Evolutionary conservation across 495 filamentous ascomycete species (phyloP).

Genomic region (Neurospora tetrasperma): DNA sequence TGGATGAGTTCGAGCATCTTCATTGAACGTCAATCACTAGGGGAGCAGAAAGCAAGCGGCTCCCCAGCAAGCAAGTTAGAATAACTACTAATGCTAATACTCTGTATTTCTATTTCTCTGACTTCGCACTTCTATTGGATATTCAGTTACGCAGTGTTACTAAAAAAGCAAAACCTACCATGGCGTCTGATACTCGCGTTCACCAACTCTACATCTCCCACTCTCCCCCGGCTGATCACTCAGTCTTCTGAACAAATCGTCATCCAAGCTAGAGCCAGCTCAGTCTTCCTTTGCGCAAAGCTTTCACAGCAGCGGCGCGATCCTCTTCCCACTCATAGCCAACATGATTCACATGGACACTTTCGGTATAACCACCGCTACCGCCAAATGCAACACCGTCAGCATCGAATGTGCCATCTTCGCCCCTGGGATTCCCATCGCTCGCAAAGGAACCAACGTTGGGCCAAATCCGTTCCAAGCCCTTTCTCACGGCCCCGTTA

Average conservation of each 20-base stretch:
- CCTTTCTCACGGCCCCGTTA: not conserved
- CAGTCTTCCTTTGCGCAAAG: slow-evolving; percentile 4
- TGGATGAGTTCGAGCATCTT: not conserved
- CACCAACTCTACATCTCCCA: not conserved
- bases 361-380: not conserved
- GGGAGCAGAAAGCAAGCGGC: not conserved
- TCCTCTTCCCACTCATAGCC: not conserved
- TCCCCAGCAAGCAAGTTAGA: not conserved
- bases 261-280: slow-evolving; percentile 5
- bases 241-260: not conserved
- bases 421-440: not conserved
- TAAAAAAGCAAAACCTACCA: not conserved
- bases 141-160: not conserved
- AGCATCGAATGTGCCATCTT: not conserved
- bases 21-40: not conserved
- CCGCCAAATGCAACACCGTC: not conserved
- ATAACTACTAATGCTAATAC: slow-evolving; percentile 10
- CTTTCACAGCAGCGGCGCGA: not conserved
- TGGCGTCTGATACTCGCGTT: not conserved
- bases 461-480: not conserved
- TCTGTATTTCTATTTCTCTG: slow-evolving; percentile 3
- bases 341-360: not conserved
- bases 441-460: not conserved
- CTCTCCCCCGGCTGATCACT: not conserved
- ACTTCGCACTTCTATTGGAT: not conserved